Evolutionary conservation across 805 yeast species (phyloP).

Genomic region (Isabelozyma gotoi): DNA sequence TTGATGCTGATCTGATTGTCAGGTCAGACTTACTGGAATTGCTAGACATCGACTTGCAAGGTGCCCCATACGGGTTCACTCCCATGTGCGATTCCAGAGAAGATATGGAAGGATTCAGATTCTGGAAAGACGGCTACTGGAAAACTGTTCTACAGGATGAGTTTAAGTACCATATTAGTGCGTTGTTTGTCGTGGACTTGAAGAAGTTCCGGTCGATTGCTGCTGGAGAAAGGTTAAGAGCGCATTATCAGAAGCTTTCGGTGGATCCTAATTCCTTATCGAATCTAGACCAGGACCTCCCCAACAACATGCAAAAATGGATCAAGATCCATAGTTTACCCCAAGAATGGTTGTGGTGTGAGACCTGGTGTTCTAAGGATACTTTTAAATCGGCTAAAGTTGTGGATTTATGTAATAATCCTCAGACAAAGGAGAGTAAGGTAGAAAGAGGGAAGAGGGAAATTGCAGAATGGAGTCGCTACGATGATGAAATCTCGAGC

Average conservation of each 20-base stretch:
- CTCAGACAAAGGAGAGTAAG: conserved; percentile 77
- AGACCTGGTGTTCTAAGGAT: conserved; percentile 83
- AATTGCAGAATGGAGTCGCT: conserved; percentile 73
- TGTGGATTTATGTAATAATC: conserved; percentile 83
- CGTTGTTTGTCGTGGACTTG: conserved; percentile 80
- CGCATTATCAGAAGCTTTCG: conserved; percentile 81
- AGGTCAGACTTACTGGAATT: conserved; percentile 73
- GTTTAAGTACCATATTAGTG: conserved; percentile 77
- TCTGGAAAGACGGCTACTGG: conserved; percentile 97
- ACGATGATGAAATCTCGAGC: conserved; percentile 52
- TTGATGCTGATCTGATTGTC: conserved; percentile 83
- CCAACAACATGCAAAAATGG: conserved; percentile 76
- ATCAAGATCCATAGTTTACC: conserved; percentile 73
- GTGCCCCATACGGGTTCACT: conserved; percentile 82
- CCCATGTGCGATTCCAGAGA: conserved; percentile 83
- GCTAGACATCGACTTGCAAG: conserved; percentile 65
- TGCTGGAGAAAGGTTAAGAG: conserved; percentile 80
- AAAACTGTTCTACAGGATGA: conserved; percentile 54
- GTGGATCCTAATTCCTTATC: conserved; percentile 77
- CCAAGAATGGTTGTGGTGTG: conserved; percentile 91
- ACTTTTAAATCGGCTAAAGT: conserved; percentile 64
- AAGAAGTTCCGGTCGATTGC: conserved; percentile 57
- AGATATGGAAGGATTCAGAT: conserved; percentile 82
- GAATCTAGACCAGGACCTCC: conserved; percentile 88
- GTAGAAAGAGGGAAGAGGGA: conserved; percentile 72